Conservation (phyloP, 2,329 filamentous ascomycete species). For the Penicillium hesseltinei region DNA sequence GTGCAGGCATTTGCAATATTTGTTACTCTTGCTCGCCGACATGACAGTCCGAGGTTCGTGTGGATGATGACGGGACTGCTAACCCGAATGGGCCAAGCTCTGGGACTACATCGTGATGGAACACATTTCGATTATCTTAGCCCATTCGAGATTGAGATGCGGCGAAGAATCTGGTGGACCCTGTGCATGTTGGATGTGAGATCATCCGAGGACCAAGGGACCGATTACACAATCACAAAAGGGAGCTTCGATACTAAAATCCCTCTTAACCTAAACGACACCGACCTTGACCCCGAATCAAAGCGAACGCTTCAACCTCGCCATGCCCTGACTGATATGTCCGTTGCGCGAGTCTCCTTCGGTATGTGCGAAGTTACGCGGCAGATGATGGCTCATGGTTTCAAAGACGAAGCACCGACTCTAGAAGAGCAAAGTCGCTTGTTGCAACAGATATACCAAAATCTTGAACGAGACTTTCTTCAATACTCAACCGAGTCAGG, state of each 20-base stretch:
- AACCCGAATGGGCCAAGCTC: conserved; percentile 21
- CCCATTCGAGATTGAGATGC: conserved; percentile 51
- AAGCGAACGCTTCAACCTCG: conserved; percentile 49
- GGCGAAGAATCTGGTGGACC: conserved; percentile 40
- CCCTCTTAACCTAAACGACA: conserved; percentile 52
- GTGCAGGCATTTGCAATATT: conserved; percentile 22
- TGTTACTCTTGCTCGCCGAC: conserved; percentile 17
- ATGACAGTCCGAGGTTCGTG: conserved; percentile 23
- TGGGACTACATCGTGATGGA: conserved; percentile 24
- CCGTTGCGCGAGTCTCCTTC: conserved; percentile 41
- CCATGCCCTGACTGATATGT: conserved; percentile 56
- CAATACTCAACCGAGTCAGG: conserved; percentile 39
- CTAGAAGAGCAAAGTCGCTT: conserved; percentile 47
- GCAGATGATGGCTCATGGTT: conserved; percentile 34
- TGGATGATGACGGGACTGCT: conserved; percentile 26
- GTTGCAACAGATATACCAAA: conserved; percentile 48
- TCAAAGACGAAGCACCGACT: conserved; percentile 29
- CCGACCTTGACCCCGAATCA: conserved; percentile 50
- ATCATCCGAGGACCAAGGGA: conserved; percentile 62
- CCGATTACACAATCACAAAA: conserved; percentile 59
- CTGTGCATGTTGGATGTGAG: conserved; percentile 56
- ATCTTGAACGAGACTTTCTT: conserved; percentile 46
- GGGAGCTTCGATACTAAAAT: conserved; percentile 59
- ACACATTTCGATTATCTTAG: conserved; percentile 38
- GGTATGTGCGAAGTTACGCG: conserved; percentile 39